phyloP scores from a whole-genome alignment of 139 green algal genomes.

The Limnomonas spitsbergensis region DNA sequence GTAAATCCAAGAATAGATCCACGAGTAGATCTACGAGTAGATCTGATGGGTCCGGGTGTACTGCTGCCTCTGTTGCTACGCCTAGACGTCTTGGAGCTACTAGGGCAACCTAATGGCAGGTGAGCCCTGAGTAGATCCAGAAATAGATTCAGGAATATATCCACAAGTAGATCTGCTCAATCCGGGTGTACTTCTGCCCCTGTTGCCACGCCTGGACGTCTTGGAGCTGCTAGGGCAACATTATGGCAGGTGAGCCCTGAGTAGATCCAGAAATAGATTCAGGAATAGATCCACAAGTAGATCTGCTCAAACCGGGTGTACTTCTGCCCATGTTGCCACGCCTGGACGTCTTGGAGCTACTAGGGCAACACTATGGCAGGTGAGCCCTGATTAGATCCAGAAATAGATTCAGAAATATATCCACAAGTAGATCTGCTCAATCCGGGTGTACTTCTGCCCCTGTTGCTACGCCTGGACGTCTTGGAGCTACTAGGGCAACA shows the following conservation, averaged over 20 bases:
- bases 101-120: conserved; percentile 49
- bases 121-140: conserved; percentile 39
- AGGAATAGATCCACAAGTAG: too few species aligned
- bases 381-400: conserved; percentile 39
- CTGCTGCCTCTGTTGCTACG: conserved; percentile 62
- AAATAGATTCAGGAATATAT: too few species aligned
- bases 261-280: conserved; percentile 33
- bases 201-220: conserved; percentile 56
- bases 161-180: too few species aligned
- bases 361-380: conserved; percentile 49
- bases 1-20: conserved; percentile 32
- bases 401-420: too few species aligned
- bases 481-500: conserved; percentile 3
- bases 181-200: conserved; percentile 51
- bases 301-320: too few species aligned
- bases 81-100: conserved; percentile 63
- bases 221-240: conserved; percentile 68
- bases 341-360: conserved; percentile 62
- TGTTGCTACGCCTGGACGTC: conserved; percentile 38
- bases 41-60: too few species aligned
- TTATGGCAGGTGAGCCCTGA: conserved; percentile 29
- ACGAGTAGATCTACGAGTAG: too few species aligned
- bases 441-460: conserved; percentile 61
- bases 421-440: too few species aligned
- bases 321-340: conserved; percentile 62